These are phyloP conservation scores for Selenicereus undatus DNA, from an alignment of 148 eudicot species.

Conservation along the genomic window DNA sequence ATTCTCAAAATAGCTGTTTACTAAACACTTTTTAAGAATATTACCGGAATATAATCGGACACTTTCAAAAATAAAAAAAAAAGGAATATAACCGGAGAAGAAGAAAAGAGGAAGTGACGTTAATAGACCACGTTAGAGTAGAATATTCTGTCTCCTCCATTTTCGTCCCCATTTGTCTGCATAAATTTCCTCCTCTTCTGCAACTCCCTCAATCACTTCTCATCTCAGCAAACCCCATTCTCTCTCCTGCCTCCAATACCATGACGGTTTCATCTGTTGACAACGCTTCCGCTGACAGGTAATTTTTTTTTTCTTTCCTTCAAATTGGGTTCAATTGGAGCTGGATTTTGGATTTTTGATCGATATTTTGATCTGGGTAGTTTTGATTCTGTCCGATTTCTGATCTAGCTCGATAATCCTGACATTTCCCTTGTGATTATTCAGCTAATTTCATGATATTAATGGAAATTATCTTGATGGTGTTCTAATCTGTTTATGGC, in stretches of 20 bases:
- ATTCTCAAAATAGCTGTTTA: too few species aligned
- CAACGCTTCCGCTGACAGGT: slow-evolving; percentile 34
- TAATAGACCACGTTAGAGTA: not conserved
- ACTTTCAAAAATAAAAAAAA: not conserved
- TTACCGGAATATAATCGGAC: too few species aligned
- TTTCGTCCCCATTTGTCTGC: not conserved
- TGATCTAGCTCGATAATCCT: not conserved
- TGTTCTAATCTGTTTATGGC: too few species aligned
- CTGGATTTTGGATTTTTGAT: not conserved
- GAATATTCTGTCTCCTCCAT: slow-evolving; percentile 1
- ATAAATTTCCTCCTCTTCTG: not conserved
- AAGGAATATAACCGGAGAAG: not conserved
- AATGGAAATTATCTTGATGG: not conserved
- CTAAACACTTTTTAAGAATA: too few species aligned
- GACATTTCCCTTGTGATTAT: not conserved
- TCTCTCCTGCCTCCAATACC: not conserved
- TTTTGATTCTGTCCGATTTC: not conserved
- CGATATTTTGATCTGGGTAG: not conserved
- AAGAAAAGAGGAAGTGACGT: not conserved
- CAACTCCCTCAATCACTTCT: not conserved
- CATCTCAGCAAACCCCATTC: not conserved
- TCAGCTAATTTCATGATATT: not conserved
- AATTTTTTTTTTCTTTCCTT: not conserved
- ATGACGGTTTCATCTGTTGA: slow-evolving; percentile 37
- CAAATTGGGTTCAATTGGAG: not conserved